These are phyloP conservation scores for Tuber melanosporum DNA, from an alignment of 495 filamentous ascomycete genomes.

Conservation along the genomic window DNA sequence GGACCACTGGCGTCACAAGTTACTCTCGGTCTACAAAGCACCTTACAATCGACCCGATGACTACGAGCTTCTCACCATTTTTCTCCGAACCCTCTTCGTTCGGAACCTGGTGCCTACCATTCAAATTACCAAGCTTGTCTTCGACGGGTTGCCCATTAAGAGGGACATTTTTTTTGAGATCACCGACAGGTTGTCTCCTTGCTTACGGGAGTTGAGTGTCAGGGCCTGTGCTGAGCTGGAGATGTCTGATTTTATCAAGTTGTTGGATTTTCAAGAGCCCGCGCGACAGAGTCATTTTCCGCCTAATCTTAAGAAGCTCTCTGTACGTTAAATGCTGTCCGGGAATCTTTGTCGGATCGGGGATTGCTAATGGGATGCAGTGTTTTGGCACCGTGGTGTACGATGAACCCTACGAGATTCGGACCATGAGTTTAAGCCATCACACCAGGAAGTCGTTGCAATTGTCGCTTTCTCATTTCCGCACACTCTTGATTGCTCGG, in stretches of 20 bases:
- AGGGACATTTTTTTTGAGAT: slow-evolving; percentile 9
- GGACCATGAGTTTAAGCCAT: not conserved
- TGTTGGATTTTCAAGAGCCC: slow-evolving; percentile 2
- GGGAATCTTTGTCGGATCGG: not conserved
- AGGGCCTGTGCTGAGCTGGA: slow-evolving; percentile 11
- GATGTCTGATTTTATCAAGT: slow-evolving; percentile 14
- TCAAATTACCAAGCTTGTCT: slow-evolving; percentile 11
- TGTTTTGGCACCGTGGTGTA: not conserved
- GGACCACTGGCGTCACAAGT: not conserved
- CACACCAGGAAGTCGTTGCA: not conserved
- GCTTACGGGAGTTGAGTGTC: slow-evolving; percentile 16
- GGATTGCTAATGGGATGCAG: not conserved
- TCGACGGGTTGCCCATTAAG: slow-evolving; percentile 18
- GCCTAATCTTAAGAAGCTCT: not conserved
- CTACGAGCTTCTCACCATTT: slow-evolving; percentile 2
- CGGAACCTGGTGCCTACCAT: slow-evolving; percentile 4
- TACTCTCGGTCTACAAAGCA: not conserved
- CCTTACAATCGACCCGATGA: slow-evolving; percentile 15
- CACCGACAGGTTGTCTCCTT: slow-evolving; percentile 4
- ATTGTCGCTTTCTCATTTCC: not conserved
- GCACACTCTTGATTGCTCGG: not conserved
- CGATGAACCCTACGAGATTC: not conserved
- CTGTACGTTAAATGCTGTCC: not conserved
- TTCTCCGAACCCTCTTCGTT: slow-evolving; percentile 15
- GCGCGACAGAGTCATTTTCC: not conserved